Evolutionary conservation across 495 filamentous ascomycete species (phyloP).

Genomic region (Penicillium flavigenum): DNA sequence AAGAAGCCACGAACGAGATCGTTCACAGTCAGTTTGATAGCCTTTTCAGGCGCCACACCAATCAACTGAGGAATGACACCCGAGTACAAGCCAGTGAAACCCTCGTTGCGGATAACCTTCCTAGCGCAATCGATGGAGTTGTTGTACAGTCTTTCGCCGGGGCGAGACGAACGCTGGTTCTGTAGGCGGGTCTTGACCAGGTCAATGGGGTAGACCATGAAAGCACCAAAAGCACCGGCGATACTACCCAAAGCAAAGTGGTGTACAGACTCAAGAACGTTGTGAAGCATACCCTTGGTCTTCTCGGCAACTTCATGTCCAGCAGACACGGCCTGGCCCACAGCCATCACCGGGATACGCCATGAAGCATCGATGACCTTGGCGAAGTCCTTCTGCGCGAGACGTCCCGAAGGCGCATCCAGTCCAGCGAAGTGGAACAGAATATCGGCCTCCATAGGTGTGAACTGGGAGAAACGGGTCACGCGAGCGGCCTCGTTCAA

Average conservation of each 20-base stretch:
- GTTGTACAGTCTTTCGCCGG: slow-evolving; percentile 88
- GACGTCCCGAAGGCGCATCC: slow-evolving; percentile 79
- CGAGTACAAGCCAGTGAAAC: slow-evolving; percentile 84
- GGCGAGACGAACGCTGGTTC: slow-evolving; percentile 80
- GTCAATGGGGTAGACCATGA: slow-evolving; percentile 99
- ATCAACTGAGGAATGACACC: slow-evolving; percentile 93
- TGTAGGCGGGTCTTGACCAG: slow-evolving; percentile 98
- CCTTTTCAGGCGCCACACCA: slow-evolving; percentile 96
- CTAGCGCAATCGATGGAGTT: slow-evolving; percentile 91
- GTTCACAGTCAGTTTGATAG: slow-evolving; percentile 98
- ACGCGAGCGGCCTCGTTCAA: slow-evolving; percentile 88
- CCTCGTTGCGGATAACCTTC: slow-evolving; percentile 92
- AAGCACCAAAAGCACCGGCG: slow-evolving; percentile 95
- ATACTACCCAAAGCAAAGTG: slow-evolving; percentile 85
- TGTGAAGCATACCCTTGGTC: slow-evolving; percentile 56
- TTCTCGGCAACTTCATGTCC: slow-evolving; percentile 49
- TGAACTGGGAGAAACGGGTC: slow-evolving; percentile 90
- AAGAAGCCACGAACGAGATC: slow-evolving; percentile 80
- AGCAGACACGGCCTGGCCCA: slow-evolving; percentile 36
- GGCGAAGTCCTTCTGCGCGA: slow-evolving; percentile 82
- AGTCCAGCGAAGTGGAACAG: slow-evolving; percentile 97
- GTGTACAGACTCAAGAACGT: slow-evolving; percentile 74
- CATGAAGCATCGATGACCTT: slow-evolving; percentile 94
- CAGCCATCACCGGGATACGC: slow-evolving; percentile 58
- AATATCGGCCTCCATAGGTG: slow-evolving; percentile 98